Evolutionary conservation across 2,329 filamentous ascomycete genomes (phyloP).

Genomic region (Teratosphaeria viscida): DNA sequence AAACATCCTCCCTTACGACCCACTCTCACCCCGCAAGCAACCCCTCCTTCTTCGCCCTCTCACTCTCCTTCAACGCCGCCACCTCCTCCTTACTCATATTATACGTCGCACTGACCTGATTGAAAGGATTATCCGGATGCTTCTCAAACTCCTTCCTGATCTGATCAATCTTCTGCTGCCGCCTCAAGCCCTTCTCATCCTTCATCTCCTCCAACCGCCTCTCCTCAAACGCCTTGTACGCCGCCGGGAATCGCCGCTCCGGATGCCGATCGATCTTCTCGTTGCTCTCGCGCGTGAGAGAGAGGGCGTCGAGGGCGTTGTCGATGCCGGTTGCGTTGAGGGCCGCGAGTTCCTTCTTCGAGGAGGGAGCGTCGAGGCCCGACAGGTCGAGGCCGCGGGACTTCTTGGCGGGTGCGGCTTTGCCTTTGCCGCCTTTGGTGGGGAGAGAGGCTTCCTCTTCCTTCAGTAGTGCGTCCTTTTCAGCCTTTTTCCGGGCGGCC

Average conservation of each 20-base stretch:
- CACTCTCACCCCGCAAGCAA: slow-evolving; percentile 7
- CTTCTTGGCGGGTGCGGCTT: slow-evolving; percentile 50
- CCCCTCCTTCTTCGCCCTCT: slow-evolving; percentile 22
- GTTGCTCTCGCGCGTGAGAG: slow-evolving; percentile 47
- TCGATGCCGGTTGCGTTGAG: slow-evolving; percentile 85
- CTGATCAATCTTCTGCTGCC: slow-evolving; percentile 74
- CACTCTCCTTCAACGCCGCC: slow-evolving; percentile 45
- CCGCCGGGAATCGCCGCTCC: slow-evolving; percentile 76
- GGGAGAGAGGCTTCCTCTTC: slow-evolving; percentile 66
- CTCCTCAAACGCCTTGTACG: slow-evolving; percentile 74
- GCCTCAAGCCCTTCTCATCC: slow-evolving; percentile 66
- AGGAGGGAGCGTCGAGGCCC: slow-evolving; percentile 54
- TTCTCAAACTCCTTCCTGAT: slow-evolving; percentile 91
- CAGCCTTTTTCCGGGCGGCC: slow-evolving; percentile 78
- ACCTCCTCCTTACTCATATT: slow-evolving; percentile 74
- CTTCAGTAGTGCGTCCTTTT: slow-evolving; percentile 69
- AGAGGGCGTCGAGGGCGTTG: slow-evolving; percentile 80
- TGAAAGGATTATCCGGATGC: slow-evolving; percentile 90
- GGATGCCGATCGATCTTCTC: slow-evolving; percentile 79
- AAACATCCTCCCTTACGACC: neutral
- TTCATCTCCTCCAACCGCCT: slow-evolving; percentile 75
- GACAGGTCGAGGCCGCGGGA: slow-evolving; percentile 60
- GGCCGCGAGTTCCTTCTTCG: slow-evolving; percentile 41
- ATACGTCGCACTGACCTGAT: slow-evolving; percentile 66
- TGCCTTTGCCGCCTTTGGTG: slow-evolving; percentile 56